Percentiles rank a stretch among this genome's conserved stretches.
Evolutionary conservation across 371 early-diverging fungal species (phyloP).

Genomic region (Antonospora locustae): DNA sequence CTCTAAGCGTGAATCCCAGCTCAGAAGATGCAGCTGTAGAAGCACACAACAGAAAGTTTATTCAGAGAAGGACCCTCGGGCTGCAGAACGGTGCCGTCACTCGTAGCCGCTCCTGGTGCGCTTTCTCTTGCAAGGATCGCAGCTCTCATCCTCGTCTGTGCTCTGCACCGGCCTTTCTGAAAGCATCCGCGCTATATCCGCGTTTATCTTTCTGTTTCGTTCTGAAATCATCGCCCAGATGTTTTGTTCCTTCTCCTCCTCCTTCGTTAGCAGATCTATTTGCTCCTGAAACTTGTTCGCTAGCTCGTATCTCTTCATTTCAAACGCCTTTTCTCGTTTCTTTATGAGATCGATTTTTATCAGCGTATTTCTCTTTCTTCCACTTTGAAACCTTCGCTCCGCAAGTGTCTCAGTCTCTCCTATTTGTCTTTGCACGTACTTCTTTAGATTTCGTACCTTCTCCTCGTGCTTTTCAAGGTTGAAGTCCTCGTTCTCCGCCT

Average conservation of each 20-base stretch:
- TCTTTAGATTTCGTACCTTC: conserved; percentile 12
- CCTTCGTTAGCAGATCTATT: conserved; percentile 33
- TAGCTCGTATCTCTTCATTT: conserved; percentile 22
- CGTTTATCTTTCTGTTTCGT: conserved; percentile 8
- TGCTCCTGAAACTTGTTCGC: conserved; percentile 27
- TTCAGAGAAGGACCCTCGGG: too few relatives aligned
- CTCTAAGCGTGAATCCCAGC: too few relatives aligned
- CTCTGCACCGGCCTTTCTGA: neutral
- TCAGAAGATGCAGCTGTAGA: too few relatives aligned
- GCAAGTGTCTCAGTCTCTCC: conserved; percentile 36
- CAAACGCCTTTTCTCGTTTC: conserved; percentile 33
- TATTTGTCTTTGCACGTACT: conserved; percentile 24
- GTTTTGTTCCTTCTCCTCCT: conserved; percentile 19
- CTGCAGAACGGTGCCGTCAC: too few relatives aligned
- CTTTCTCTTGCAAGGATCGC: neutral
- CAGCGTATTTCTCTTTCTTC: too few relatives aligned
- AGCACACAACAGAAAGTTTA: too few relatives aligned
- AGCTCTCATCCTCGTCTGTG: neutral
- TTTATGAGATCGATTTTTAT: conserved; percentile 35
- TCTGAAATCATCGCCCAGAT: conserved; percentile 1
- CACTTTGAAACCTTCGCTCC: conserved; percentile 27
- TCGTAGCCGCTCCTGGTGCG: neutral
- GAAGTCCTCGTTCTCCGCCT: conserved; percentile 3
- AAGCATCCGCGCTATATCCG: neutral
- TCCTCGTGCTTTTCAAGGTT: conserved; percentile 4